A percentile compares a stretch with the other conserved stretches of the same genome.
phyloP scores from a whole-genome alignment of 2,329 filamentous ascomycete species.

The Arthrobotrys iridis region DNA sequence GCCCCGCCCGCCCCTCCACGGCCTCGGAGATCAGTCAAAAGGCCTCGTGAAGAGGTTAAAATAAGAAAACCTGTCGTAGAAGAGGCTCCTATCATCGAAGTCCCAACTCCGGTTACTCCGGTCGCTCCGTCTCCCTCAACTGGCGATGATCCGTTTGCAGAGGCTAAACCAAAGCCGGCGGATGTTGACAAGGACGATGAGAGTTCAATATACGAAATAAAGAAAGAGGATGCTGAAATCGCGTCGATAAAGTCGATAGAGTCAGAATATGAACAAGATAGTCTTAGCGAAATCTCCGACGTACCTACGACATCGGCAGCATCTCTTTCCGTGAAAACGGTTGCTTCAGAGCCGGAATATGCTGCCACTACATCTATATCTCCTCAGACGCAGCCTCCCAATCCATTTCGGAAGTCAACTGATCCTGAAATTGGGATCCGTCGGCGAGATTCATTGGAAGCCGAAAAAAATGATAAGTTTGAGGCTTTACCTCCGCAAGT shows the following conservation, averaged over 20 bases:
- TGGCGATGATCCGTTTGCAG: slow-evolving; percentile 31
- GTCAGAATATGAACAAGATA: slow-evolving; percentile 47
- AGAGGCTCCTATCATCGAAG: slow-evolving; percentile 17
- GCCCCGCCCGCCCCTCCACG: slow-evolving; percentile 52
- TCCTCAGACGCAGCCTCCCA: slow-evolving; percentile 28
- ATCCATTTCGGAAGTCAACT: slow-evolving; percentile 44
- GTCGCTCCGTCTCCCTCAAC: neutral
- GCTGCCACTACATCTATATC: slow-evolving; percentile 8
- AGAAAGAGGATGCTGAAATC: slow-evolving; percentile 35
- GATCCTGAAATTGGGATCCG: neutral
- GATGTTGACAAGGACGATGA: slow-evolving; percentile 20
- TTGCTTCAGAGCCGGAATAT: slow-evolving; percentile 35
- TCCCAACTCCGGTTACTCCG: slow-evolving; percentile 22
- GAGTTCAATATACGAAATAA: slow-evolving; percentile 41
- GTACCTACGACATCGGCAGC: slow-evolving; percentile 20
- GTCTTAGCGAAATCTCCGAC: slow-evolving; percentile 31
- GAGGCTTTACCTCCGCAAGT: slow-evolving; percentile 48
- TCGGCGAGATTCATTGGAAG: slow-evolving; percentile 57
- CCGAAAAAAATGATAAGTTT: slow-evolving; percentile 56
- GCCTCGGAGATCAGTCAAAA: slow-evolving; percentile 46
- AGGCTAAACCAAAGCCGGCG: slow-evolving; percentile 14
- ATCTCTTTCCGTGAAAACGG: slow-evolving; percentile 29
- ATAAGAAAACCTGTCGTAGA: slow-evolving; percentile 20
- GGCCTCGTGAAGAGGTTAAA: slow-evolving; percentile 1
- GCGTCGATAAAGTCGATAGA: slow-evolving; percentile 34